Percentiles rank a stretch among this genome's conserved stretches.
Conservation (phyloP, 2,329 filamentous ascomycete species). For the Sphaerulina vaccinii region DNA sequence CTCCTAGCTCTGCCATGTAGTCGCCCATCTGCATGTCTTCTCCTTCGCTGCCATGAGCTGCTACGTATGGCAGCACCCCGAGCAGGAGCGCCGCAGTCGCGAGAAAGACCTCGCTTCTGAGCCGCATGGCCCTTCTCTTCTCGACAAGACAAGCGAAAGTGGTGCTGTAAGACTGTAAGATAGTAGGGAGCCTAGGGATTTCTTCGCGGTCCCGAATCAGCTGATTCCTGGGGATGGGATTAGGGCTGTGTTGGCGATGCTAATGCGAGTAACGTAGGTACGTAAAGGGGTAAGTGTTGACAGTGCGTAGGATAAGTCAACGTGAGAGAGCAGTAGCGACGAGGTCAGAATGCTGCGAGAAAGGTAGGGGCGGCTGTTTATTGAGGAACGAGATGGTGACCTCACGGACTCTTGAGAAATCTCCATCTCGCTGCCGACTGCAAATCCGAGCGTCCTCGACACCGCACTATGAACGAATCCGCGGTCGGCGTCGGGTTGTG, state of each 20-base stretch:
- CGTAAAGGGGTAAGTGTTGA: background rate
- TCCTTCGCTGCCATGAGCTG: slow-evolving; percentile 42
- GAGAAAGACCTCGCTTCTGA: slow-evolving; percentile 9
- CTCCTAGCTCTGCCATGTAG: slow-evolving; percentile 11
- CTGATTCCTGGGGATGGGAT: too few species aligned
- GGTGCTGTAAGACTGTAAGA: background rate
- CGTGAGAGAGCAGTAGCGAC: too few species aligned
- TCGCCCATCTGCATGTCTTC: slow-evolving; percentile 32
- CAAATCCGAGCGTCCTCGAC: background rate
- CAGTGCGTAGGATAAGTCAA: too few species aligned
- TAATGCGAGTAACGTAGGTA: background rate
- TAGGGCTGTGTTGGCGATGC: background rate
- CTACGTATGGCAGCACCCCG: slow-evolving; percentile 40
- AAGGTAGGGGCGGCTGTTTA: background rate
- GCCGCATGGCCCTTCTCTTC: slow-evolving; percentile 18
- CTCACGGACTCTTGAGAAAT: background rate
- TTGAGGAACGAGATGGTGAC: background rate
- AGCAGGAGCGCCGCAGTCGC: slow-evolving; percentile 41
- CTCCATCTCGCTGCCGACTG: background rate
- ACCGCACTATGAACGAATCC: background rate
- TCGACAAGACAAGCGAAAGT: background rate
- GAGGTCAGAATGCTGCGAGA: background rate
- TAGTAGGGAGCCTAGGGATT: background rate
- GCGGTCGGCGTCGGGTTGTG: background rate
- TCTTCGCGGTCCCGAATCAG: background rate